Conservation (phyloP, 2,329 filamentous ascomycete genomes). For the Incumbomyces lentus region DNA sequence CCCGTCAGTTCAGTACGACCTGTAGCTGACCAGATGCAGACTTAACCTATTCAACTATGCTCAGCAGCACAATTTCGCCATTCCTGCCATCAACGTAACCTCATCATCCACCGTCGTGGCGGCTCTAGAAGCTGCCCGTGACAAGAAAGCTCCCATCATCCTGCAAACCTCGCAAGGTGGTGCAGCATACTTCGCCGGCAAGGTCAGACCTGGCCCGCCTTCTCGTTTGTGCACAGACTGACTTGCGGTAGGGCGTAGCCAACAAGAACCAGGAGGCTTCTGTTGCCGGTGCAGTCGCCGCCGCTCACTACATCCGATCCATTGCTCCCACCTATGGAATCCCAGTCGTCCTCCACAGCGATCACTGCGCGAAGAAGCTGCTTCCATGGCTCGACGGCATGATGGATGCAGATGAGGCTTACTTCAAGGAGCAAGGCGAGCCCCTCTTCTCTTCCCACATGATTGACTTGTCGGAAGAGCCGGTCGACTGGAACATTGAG, state of each 20-base stretch:
- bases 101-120: conserved; percentile 81
- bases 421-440: conserved; percentile 87
- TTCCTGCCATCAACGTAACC: conserved; percentile 88
- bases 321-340: conserved; percentile 80
- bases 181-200: conserved; percentile 84
- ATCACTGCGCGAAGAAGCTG: conserved; percentile 99
- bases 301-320: conserved; percentile 84
- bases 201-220: conserved; percentile 39
- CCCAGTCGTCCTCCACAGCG: conserved; percentile 88
- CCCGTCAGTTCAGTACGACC: conserved; percentile 7
- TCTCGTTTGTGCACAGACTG: too few species aligned
- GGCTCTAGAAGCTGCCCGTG: conserved; percentile 85
- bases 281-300: conserved; percentile 77
- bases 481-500: conserved; percentile 78
- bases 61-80: conserved; percentile 76
- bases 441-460: conserved; percentile 96
- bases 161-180: conserved; percentile 90
- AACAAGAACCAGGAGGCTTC: conserved; percentile 80
- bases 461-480: conserved; percentile 94
- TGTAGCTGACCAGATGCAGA: not conserved
- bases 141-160: conserved; percentile 83
- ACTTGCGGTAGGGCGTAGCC: conserved; percentile 51
- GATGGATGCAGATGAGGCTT: conserved; percentile 84
- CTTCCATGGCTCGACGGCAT: conserved; percentile 96
- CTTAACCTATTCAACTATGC: conserved; percentile 72